phyloP scores from a whole-genome alignment of 1,284 basidiomycete genomes.

The Rhodotorula sp. region DNA sequence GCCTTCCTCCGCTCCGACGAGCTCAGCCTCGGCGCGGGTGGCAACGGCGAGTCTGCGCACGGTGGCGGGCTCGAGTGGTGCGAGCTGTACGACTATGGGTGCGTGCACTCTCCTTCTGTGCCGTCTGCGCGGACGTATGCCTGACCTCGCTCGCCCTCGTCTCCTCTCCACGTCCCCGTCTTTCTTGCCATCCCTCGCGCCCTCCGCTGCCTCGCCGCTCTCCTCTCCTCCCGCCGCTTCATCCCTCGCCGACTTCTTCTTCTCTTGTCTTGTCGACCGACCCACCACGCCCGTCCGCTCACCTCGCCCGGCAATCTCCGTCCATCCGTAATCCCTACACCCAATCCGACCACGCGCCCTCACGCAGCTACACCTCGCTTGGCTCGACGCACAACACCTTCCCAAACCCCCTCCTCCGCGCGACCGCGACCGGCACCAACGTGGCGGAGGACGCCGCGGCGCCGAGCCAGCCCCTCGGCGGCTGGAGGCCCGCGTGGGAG shows the following conservation, averaged over 20 bases:
- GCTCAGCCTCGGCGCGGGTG: conserved; percentile 57
- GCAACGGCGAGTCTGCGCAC: neutral
- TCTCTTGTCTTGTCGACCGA: too few species aligned
- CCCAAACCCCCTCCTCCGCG: conserved; percentile 78
- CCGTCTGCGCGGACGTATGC: neutral
- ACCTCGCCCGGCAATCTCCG: neutral
- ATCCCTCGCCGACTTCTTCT: too few species aligned
- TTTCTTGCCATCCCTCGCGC: too few species aligned
- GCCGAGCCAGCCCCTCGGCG: conserved; percentile 10
- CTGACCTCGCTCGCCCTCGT: conserved; percentile 3
- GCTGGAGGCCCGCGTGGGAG: conserved; percentile 73
- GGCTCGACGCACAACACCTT: conserved; percentile 94
- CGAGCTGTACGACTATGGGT: conserved; percentile 87
- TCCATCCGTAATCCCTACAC: neutral
- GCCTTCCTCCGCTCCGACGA: conserved; percentile 72
- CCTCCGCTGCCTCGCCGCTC: too few species aligned
- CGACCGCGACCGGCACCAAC: conserved; percentile 32
- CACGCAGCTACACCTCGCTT: conserved; percentile 82
- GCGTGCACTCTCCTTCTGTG: conserved; percentile 43
- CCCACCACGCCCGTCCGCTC: neutral
- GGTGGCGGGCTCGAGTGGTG: conserved; percentile 64
- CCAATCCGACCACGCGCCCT: neutral
- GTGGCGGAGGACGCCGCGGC: neutral
- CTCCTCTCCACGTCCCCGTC: too few species aligned
- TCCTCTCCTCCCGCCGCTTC: too few species aligned